These are phyloP conservation scores for Lactarius hengduanensis DNA, from an alignment of 768 basidiomycete genomes.

Conservation along the genomic window DNA sequence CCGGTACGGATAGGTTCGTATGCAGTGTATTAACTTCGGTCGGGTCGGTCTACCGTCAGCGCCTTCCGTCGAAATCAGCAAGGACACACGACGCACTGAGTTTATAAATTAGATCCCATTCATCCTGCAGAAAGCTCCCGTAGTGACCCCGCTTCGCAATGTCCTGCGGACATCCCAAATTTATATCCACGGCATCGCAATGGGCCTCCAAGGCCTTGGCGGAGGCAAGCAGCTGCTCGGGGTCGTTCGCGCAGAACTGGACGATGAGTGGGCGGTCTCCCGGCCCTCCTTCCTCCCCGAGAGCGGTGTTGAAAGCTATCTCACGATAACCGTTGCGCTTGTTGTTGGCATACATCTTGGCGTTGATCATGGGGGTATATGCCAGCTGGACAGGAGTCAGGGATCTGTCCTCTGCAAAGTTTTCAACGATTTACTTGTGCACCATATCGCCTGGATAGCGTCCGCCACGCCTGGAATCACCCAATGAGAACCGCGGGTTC, in stretches of 20 bases:
- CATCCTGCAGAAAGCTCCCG: slow-evolving; percentile 90
- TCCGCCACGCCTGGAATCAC: slow-evolving; percentile 76
- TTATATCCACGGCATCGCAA: slow-evolving; percentile 94
- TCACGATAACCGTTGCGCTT: slow-evolving; percentile 55
- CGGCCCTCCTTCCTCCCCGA: slow-evolving; percentile 79
- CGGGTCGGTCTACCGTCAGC: background rate
- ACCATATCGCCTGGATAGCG: slow-evolving; percentile 77
- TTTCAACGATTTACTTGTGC: slow-evolving; percentile 55
- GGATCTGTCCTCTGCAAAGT: background rate
- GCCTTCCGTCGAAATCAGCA: background rate
- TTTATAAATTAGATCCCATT: slow-evolving; percentile 84
- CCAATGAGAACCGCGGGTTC: background rate
- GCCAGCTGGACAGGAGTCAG: slow-evolving; percentile 50
- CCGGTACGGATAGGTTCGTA: slow-evolving; percentile 79
- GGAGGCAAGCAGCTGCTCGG: slow-evolving; percentile 70
- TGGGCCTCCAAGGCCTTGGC: slow-evolving; percentile 73
- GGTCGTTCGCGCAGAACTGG: slow-evolving; percentile 93
- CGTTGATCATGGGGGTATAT: slow-evolving; percentile 99
- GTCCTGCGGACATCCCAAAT: slow-evolving; percentile 93
- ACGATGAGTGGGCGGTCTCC: slow-evolving; percentile 84
- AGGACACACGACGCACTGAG: slow-evolving; percentile 53
- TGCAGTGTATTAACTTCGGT: slow-evolving; percentile 80
- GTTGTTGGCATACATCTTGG: slow-evolving; percentile 72
- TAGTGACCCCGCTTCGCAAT: slow-evolving; percentile 88
- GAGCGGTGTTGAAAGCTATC: slow-evolving; percentile 62